Base-by-base conservation (phyloP, 2,329 filamentous ascomycete species). In the Phymatotrichopsis omnivora region DNA sequence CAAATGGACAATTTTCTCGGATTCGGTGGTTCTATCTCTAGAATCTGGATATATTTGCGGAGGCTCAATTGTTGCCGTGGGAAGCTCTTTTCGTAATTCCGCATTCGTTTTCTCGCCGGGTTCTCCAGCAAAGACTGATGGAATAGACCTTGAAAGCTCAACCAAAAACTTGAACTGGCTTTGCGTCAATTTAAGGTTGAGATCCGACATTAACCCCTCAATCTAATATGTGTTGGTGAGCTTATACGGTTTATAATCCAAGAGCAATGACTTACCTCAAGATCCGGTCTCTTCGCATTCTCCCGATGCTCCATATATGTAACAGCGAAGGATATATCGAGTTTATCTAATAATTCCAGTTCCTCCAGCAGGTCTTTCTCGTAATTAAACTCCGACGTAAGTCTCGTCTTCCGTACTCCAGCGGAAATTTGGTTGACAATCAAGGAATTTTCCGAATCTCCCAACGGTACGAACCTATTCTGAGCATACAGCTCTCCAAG, bases 401-500 rank as follows among this genome's bases (percentile, higher is more conserved):
- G 68, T 25, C 84, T 79, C 50, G 95, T 85, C 51, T 98, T 93
- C 42, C 89, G 77, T 55, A 99, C 89, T 17, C 91, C 91, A 14
- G 86, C 81, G 2, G 83, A 82, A 12, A 98, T 74, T 61, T 93
- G 86, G 71, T 94, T 98, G 24, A 85, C 85, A 48, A 84, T 78
- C 3, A 80, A 75, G 0, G 82, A 74, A 23, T 77, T 67, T 56
- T 82, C 70, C 0, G 78, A 78, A 48, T 93, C 85, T 52, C 93
- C 82, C 3, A 96, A 67, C 0, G 84, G 82, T 1, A 81, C 76
- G 60, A 99, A 98, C 53, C 80, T 83, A 63, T 98, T 98, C 63
- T 87, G 86, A 0, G 85, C 87, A 60, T 96, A 98, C 19, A 99
- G 95, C 62, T 98, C 93, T 65, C 91, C 91, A 2, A 99, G 68